phyloP scores from a whole-genome alignment of 257 asterid genomes.

The Coffea canephora region DNA sequence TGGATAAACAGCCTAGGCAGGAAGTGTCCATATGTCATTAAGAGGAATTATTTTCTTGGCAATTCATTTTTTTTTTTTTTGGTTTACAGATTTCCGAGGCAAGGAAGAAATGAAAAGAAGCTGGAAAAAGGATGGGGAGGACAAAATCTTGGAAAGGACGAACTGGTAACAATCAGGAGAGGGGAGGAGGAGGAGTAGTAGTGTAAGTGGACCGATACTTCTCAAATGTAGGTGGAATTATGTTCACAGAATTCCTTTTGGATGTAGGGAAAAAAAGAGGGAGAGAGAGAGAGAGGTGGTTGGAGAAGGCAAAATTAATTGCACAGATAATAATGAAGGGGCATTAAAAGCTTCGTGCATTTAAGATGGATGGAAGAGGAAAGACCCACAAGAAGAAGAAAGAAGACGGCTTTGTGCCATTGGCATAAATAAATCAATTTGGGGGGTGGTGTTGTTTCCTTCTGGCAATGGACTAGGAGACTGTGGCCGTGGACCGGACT shows the following conservation, averaged over 20 bases:
- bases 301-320: conserved; percentile 11
- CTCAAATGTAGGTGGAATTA: neutral
- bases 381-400: neutral
- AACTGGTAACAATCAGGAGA: neutral
- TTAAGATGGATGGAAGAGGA: conserved; percentile 14
- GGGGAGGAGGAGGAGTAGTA: neutral
- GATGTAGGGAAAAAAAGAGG: neutral
- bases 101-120: neutral
- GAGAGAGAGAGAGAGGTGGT: conserved; percentile 13
- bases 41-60: neutral
- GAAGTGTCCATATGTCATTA: neutral
- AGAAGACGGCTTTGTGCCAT: neutral
- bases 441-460: conserved; percentile 4
- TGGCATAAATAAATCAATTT: neutral
- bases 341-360: conserved; percentile 37
- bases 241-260: neutral
- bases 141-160: neutral
- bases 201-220: too few relatives aligned
- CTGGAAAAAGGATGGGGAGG: neutral
- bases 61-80: neutral
- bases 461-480: neutral
- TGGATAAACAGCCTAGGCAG: neutral
- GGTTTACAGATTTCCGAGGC: neutral
- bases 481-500: neutral
- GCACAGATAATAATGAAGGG: neutral